phyloP scores from a whole-genome alignment of 441 rosid genomes.

The Gossypium lobatum region DNA sequence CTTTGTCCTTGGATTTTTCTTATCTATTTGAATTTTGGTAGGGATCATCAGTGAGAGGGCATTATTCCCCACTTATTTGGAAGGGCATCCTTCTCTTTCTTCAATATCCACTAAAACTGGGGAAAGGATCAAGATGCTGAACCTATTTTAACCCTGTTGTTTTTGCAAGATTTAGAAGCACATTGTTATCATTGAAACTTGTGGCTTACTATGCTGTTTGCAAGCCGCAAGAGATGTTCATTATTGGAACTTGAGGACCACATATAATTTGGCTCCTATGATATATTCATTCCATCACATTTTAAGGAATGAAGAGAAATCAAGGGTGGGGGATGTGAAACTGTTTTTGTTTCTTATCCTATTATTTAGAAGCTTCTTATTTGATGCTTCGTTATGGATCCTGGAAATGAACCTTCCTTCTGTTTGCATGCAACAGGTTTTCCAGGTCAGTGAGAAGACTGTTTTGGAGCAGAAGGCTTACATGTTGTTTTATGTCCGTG shows the following conservation, averaged over 20 bases:
- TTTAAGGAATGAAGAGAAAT: background rate
- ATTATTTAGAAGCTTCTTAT: background rate
- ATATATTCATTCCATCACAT: background rate
- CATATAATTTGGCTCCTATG: background rate
- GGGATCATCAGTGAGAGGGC: background rate
- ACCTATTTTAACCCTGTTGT: background rate
- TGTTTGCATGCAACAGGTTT: conserved; percentile 48
- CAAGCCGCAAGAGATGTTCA: background rate
- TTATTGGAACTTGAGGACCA: background rate
- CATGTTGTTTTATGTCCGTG: conserved; percentile 95
- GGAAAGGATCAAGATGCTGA: background rate
- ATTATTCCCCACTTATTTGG: conserved; percentile 9
- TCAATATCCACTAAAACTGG: background rate
- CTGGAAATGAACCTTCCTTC: conserved; percentile 1
- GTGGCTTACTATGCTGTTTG: background rate
- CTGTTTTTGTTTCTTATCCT: background rate
- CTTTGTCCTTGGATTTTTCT: conserved; percentile 13
- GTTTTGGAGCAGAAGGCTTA: conserved; percentile 91
- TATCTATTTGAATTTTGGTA: conserved; percentile 13
- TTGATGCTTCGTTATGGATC: conserved; percentile 2
- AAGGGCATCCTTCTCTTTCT: background rate
- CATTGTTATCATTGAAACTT: background rate
- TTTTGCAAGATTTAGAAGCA: background rate
- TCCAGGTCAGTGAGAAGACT: conserved; percentile 67
- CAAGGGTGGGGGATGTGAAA: background rate